A percentile compares a stretch with the other conserved stretches of the same genome.
Conservation (phyloP, 352 stramenopile species). For the Phytophthora ohioensis region DNA sequence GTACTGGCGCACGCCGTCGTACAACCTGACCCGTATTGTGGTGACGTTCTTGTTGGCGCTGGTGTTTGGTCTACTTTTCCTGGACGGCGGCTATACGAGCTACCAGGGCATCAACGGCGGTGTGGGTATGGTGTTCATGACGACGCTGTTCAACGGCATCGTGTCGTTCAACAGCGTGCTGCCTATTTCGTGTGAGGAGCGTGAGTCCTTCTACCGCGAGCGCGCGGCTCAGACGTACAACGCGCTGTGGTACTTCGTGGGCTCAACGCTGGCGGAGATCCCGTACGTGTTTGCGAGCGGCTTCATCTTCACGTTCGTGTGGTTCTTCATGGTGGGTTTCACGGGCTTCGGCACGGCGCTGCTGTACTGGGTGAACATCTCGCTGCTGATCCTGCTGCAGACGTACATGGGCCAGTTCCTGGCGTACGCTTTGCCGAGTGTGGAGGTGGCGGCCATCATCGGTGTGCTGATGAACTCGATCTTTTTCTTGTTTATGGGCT, state of each 20-base stretch:
- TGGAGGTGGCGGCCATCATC: constrained; percentile 34
- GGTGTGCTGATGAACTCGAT: constrained; percentile 39
- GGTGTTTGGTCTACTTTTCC: constrained; percentile 74
- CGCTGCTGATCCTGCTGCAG: constrained; percentile 45
- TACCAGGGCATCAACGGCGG: constrained; percentile 52
- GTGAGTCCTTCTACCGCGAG: constrained; percentile 77
- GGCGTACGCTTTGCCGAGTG: constrained; percentile 30
- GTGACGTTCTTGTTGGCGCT: constrained; percentile 38
- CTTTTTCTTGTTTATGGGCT: constrained; percentile 42
- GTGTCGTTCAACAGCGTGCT: constrained; percentile 47
- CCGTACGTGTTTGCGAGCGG: constrained; percentile 57
- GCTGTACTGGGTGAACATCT: constrained; percentile 45
- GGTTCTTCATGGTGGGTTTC: constrained; percentile 54
- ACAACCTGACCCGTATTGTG: constrained; percentile 82
- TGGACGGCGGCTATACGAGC: constrained; percentile 43
- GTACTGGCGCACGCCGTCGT: constrained; percentile 91
- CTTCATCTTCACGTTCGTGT: constrained; percentile 47
- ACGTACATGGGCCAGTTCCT: constrained; percentile 52
- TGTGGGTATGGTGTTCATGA: constrained; percentile 50
- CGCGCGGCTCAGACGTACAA: constrained; percentile 88
- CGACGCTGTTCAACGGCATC: constrained; percentile 83
- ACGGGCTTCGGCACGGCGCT: constrained; percentile 37
- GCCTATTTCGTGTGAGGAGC: constrained; percentile 33
- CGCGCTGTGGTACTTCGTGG: constrained; percentile 71
- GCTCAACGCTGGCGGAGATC: constrained; percentile 88